Conservation (phyloP, 208 protist genomes). For the Crithidia thermophila region DNA sequence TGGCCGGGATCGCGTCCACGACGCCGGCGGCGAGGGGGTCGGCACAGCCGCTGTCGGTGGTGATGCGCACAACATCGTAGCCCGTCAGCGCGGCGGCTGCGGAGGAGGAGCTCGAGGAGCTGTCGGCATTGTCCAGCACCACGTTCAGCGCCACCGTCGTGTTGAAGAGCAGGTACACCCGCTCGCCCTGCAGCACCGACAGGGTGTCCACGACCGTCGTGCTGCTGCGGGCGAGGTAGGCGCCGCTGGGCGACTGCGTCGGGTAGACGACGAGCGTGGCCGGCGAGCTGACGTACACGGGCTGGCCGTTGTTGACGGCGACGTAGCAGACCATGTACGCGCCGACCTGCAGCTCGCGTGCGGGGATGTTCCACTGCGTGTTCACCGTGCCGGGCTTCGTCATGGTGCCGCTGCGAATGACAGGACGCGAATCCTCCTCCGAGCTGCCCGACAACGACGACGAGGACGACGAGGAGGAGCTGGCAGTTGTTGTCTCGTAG, state of each 20-base stretch:
- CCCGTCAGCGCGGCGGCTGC: constrained; percentile 1
- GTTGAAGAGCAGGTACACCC: constrained; percentile 85
- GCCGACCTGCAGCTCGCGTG: constrained; percentile 31
- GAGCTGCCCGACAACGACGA: too few relatives aligned
- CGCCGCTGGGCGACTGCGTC: constrained; percentile 69
- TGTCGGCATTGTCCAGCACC: constrained; percentile 47
- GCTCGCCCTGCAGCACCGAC: constrained; percentile 63
- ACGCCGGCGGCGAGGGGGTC: constrained; percentile 24
- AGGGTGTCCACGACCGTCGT: constrained; percentile 23
- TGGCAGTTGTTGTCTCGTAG: neutral
- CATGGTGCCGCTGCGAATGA: constrained; percentile 19
- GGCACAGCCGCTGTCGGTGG: constrained; percentile 41
- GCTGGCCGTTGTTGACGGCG: constrained; percentile 44
- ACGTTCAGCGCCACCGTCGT: constrained; percentile 64
- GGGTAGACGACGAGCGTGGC: constrained; percentile 56
- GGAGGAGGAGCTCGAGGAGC: constrained; percentile 4
- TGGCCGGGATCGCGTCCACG: constrained; percentile 55
- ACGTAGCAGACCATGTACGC: constrained; percentile 86
- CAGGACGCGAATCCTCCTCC: neutral
- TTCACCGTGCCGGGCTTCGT: constrained; percentile 38
- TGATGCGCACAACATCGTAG: constrained; percentile 64
- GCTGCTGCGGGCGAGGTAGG: constrained; percentile 54
- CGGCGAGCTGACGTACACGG: constrained; percentile 65
- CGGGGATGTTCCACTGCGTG: constrained; percentile 72
- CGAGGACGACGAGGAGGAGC: neutral